phyloP scores from a whole-genome alignment of 306 rosid species.

The Prunus padus region DNA sequence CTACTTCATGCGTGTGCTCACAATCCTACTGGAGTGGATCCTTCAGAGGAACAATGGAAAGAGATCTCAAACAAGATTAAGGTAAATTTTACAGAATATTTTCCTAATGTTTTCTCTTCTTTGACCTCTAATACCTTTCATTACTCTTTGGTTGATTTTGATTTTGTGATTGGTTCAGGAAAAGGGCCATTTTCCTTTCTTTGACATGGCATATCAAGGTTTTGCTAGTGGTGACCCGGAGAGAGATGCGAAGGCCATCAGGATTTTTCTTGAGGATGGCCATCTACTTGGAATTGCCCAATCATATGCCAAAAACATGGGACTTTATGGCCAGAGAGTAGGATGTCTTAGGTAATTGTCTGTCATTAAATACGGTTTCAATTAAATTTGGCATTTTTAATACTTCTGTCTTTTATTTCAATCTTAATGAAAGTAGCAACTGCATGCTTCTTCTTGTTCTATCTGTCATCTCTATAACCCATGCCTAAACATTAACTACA shows the following conservation, averaged over 20 bases:
- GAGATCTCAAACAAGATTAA: constrained; percentile 79
- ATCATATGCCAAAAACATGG: constrained; percentile 98
- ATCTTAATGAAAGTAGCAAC: constrained; percentile 4
- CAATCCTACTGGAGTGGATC: constrained; percentile 98
- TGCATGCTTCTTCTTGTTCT: not conserved
- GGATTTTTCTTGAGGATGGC: constrained; percentile 90
- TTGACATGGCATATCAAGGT: constrained; percentile 99
- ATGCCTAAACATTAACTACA: not conserved
- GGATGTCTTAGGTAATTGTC: constrained; percentile 87
- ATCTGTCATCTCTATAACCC: not conserved
- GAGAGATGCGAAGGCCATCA: constrained; percentile 78
- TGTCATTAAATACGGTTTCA: constrained; percentile 4
- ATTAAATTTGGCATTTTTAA: not conserved
- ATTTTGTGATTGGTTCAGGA: constrained; percentile 47
- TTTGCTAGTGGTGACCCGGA: constrained; percentile 98
- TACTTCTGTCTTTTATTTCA: not conserved
- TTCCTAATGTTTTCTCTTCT: not conserved
- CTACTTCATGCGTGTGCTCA: constrained; percentile 99
- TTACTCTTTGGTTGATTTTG: constrained; percentile 4
- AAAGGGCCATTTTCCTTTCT: constrained; percentile 87
- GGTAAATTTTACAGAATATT: constrained; percentile 33
- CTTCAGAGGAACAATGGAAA: constrained; percentile 89
- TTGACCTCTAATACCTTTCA: not conserved
- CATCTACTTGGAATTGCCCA: constrained; percentile 84
- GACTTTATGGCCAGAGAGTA: constrained; percentile 92